These are phyloP conservation scores for Monilinia vaccinii-corymbosi DNA, from an alignment of 2,329 filamentous ascomycete genomes.

Conservation along the genomic window DNA sequence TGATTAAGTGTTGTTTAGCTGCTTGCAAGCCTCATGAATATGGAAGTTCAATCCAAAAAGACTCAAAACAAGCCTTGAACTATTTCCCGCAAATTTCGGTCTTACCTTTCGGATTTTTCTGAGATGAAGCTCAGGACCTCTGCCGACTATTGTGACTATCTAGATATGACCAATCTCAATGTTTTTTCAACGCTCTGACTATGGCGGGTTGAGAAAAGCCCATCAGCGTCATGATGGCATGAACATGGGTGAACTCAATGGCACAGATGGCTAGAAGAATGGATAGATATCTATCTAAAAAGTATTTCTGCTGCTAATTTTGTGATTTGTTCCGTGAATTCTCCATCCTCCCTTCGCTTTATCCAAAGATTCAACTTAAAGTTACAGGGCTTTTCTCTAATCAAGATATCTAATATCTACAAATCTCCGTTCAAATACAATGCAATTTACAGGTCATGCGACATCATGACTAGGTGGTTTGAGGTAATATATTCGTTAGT, in stretches of 20 bases:
- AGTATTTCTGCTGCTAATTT: background rate
- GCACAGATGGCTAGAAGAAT: constrained; percentile 1
- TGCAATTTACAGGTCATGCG: background rate
- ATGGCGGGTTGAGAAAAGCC: background rate
- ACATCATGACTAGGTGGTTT: background rate
- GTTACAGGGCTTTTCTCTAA: background rate
- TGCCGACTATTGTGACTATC: background rate
- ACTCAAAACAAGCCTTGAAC: background rate
- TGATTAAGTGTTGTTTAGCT: constrained; percentile 15
- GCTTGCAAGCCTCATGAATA: constrained; percentile 24
- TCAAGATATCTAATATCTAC: background rate
- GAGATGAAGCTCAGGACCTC: background rate
- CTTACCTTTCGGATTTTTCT: background rate
- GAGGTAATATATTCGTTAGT: no score
- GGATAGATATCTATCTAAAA: background rate
- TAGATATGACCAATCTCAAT: background rate
- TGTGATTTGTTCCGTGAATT: background rate
- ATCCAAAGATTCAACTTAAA: background rate
- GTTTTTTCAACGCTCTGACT: background rate
- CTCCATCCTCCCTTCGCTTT: background rate
- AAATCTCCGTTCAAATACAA: background rate
- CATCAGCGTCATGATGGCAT: background rate
- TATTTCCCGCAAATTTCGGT: background rate
- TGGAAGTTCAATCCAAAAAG: background rate
- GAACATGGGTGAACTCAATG: background rate